Evolutionary conservation across 495 filamentous ascomycete species (phyloP).

Genomic region (Aspergillus saccharolyticus): DNA sequence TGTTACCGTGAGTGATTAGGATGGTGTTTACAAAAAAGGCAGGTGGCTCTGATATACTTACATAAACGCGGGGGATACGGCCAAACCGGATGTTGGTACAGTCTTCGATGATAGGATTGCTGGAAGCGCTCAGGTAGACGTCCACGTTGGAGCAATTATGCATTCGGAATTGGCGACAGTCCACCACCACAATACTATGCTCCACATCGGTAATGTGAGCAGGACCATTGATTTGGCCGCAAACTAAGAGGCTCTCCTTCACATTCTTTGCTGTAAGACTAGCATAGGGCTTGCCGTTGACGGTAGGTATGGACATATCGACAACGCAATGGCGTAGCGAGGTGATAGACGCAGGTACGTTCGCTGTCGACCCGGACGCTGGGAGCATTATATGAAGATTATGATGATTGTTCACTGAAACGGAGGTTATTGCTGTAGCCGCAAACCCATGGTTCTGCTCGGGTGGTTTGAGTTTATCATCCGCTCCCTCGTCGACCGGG

Average conservation of each 20-base stretch:
- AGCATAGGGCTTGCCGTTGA: conserved; percentile 61
- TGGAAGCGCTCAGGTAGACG: conserved; percentile 75
- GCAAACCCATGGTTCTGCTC: conserved; percentile 25
- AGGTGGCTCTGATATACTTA: conserved; percentile 35
- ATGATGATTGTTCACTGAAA: conserved; percentile 59
- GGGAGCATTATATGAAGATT: conserved; percentile 66
- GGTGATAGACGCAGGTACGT: conserved; percentile 67
- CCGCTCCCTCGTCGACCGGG: conserved; percentile 13
- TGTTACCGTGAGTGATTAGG: not conserved
- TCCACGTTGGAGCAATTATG: conserved; percentile 76
- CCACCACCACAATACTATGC: conserved; percentile 68
- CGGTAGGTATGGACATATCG: conserved; percentile 67
- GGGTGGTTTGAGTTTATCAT: conserved; percentile 9
- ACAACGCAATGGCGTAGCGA: conserved; percentile 69
- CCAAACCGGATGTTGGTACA: conserved; percentile 76
- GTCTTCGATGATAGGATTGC: conserved; percentile 90
- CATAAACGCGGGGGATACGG: conserved; percentile 62
- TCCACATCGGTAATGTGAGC: conserved; percentile 74
- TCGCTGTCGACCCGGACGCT: conserved; percentile 57
- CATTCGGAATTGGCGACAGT: conserved; percentile 81
- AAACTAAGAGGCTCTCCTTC: conserved; percentile 62
- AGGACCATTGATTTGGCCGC: conserved; percentile 71
- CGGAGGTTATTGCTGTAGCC: conserved; percentile 41
- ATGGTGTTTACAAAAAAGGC: not conserved
- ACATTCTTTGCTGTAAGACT: conserved; percentile 69